Base-by-base conservation (phyloP, 73 alveolate genomes). In the Paramecium sonneborni region DNA sequence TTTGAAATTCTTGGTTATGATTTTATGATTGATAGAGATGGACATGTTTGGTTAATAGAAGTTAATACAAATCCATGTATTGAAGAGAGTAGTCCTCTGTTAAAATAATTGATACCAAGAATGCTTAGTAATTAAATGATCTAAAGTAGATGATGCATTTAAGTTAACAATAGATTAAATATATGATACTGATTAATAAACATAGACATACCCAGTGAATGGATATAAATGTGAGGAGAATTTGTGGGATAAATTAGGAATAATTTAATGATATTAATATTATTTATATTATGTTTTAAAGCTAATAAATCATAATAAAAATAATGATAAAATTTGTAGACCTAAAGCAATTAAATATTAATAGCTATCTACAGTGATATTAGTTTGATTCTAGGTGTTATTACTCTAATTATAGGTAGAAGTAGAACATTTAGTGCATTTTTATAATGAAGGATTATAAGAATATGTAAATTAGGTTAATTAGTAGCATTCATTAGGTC, bases 61-160 rank as follows among this genome's bases (percentile, higher is more conserved):
- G 95, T 94, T 24, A 97, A 97, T 92, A 95, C 98, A 18, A 97
- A 97, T 52, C 99, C 99, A 6, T 97, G 99, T 86, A 85, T 97
- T 41, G 99, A 97, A 84, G 93, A 86, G 32, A 62, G 88, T 32
- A 58, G 88, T 67, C 93, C 93, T 11, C 26, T 86, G 0, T 44
- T 86, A 18, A 76, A 37, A 57, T 62, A 62, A 76, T 28, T 86
- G 14, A 58, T 86, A 6, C 93, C 93, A 57, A 57, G 93, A 86
- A 86, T 86, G 93, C 43, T 86, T 2, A 72, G 85, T 57, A 76
- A 56, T 35, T 34, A 35, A 67, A 21, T 55, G 0, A 67, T 58
- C 1, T 39, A 24, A 34, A 2, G 8, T 94, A 56, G 97, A 94
- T 69, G 97, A 94, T 85, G 93, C 84, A 5, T 48, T 48, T 48